Percentiles rank a stretch among this genome's conserved stretches.
Conservation (phyloP, 257 asterid genomes). For the Apocynum venetum region DNA sequence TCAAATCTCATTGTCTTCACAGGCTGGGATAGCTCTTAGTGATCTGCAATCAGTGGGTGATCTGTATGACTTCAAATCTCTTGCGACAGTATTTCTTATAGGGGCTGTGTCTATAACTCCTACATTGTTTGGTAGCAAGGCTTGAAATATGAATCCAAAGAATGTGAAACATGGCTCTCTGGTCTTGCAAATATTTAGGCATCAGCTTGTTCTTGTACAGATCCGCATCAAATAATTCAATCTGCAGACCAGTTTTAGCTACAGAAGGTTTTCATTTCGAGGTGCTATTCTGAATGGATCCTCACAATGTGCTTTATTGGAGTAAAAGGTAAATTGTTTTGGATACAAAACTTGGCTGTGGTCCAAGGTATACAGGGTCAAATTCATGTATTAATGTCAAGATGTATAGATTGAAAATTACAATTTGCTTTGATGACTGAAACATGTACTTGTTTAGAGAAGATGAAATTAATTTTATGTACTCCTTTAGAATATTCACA, state of each 20-base stretch:
- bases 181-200: background rate
- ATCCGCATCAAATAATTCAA: background rate
- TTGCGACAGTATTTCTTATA: slow-evolving; percentile 78
- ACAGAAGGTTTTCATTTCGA: background rate
- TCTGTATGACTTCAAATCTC: slow-evolving; percentile 79
- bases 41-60: slow-evolving; percentile 90
- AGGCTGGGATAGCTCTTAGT: slow-evolving; percentile 95
- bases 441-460: background rate
- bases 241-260: background rate
- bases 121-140: slow-evolving; percentile 55
- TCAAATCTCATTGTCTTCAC: slow-evolving; percentile 13
- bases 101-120: slow-evolving; percentile 73
- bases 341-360: background rate
- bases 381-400: background rate
- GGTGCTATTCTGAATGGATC: background rate
- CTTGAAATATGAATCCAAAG: background rate
- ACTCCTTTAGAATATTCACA: too few relatives aligned
- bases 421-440: background rate
- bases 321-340: background rate
- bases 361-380: background rate
- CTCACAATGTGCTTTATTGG: background rate
- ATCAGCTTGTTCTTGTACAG: slow-evolving; percentile 5
- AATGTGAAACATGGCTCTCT: background rate
- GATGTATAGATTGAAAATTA: background rate
- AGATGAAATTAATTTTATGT: background rate